Percentiles rank a stretch among this genome's conserved stretches.
These are phyloP conservation scores for Pleurotus tuber-regium DNA, from an alignment of 768 basidiomycete species.

Conservation along the genomic window DNA sequence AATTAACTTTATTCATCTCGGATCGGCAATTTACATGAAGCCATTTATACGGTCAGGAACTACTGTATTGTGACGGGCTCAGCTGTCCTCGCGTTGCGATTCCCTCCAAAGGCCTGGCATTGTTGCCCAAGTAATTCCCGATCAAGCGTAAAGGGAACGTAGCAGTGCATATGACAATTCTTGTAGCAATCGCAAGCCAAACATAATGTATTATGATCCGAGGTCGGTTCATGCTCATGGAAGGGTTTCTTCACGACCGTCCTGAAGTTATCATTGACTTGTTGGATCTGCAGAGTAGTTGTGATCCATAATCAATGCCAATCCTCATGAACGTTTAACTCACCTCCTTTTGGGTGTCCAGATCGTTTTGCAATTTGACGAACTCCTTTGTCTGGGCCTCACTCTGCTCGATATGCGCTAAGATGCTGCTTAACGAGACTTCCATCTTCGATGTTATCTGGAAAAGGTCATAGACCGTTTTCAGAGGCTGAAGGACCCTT, in stretches of 20 bases:
- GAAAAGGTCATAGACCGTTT: slow-evolving; percentile 12
- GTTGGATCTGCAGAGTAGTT: neutral
- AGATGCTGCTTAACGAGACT: slow-evolving; percentile 2
- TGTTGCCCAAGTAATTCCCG: neutral
- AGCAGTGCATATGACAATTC: slow-evolving; percentile 14
- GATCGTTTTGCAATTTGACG: slow-evolving; percentile 5
- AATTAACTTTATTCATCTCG: no score
- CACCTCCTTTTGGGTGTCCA: slow-evolving; percentile 8
- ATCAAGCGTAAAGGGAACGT: slow-evolving; percentile 12
- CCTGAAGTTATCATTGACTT: slow-evolving; percentile 8
- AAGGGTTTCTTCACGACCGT: slow-evolving; percentile 6
- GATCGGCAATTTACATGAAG: no score
- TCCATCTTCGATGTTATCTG: slow-evolving; percentile 13
- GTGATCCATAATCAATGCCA: neutral
- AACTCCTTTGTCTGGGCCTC: slow-evolving; percentile 10
- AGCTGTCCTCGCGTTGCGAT: no score
- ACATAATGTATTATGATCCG: slow-evolving; percentile 13
- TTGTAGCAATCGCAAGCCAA: slow-evolving; percentile 11
- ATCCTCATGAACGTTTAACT: neutral
- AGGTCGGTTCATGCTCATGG: slow-evolving; percentile 1
- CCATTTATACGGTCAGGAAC: no score
- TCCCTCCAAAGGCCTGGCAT: slow-evolving; percentile 2
- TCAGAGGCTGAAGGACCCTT: slow-evolving; percentile 15
- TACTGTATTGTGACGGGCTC: no score
- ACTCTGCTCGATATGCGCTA: slow-evolving; percentile 12